These are phyloP conservation scores for Saturnispora gosingensis DNA, from an alignment of 805 yeast species.

Conservation along the genomic window DNA sequence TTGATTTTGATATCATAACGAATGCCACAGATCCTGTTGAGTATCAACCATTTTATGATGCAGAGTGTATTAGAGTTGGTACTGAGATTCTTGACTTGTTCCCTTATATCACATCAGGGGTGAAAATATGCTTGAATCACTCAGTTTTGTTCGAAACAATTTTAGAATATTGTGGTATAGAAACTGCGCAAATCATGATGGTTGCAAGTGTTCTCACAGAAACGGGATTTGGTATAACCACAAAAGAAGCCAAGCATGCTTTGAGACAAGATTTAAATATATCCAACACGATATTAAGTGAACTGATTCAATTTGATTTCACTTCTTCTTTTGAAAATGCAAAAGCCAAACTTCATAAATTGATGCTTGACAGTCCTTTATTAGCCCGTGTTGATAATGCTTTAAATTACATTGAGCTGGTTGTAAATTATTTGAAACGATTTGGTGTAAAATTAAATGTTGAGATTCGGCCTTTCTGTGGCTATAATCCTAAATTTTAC, in stretches of 20 bases:
- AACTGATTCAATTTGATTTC: constrained; percentile 73
- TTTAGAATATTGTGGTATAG: constrained; percentile 74
- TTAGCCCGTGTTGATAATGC: constrained; percentile 53
- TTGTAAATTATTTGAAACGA: constrained; percentile 42
- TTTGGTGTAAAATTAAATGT: constrained; percentile 46
- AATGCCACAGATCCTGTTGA: constrained; percentile 23
- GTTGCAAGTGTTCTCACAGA: constrained; percentile 70
- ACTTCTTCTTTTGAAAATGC: constrained; percentile 59
- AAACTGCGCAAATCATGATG: constrained; percentile 58
- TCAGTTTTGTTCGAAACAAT: constrained; percentile 68
- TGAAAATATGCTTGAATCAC: constrained; percentile 66
- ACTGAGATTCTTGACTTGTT: constrained; percentile 61
- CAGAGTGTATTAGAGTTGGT: constrained; percentile 76
- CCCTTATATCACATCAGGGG: constrained; percentile 55
- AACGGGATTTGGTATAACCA: constrained; percentile 54
- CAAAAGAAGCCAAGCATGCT: constrained; percentile 42
- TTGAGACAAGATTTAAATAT: constrained; percentile 60
- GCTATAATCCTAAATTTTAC: constrained; percentile 75
- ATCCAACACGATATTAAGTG: constrained; percentile 74
- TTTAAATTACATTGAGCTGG: constrained; percentile 50
- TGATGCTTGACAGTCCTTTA: constrained; percentile 68
- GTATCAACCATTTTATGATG: constrained; percentile 54
- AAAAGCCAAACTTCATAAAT: constrained; percentile 48
- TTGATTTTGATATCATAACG: constrained; percentile 76
- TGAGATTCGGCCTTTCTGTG: constrained; percentile 71